These are phyloP conservation scores for Auricularia heimuer DNA, from an alignment of 768 basidiomycete genomes.

Conservation along the genomic window DNA sequence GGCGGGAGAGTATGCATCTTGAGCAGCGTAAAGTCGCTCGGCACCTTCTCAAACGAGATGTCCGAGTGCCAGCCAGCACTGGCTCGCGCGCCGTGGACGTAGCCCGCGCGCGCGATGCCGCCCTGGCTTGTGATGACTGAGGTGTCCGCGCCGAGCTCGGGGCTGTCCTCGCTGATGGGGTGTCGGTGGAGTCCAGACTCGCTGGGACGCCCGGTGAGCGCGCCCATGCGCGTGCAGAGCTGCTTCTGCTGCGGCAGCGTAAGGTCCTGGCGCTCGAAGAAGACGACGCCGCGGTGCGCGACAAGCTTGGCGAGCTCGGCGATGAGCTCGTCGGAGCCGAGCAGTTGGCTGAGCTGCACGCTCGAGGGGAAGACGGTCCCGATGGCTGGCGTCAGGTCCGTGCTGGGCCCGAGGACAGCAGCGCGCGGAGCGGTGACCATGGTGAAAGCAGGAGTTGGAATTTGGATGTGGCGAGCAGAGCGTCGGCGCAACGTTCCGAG, in stretches of 20 bases:
- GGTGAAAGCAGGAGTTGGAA: background rate
- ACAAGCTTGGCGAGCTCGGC: conserved; percentile 42
- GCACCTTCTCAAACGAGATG: conserved; percentile 51
- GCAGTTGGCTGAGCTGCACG: conserved; percentile 37
- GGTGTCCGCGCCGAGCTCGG: conserved; percentile 44
- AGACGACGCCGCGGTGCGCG: conserved; percentile 46
- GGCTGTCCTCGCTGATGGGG: conserved; percentile 40
- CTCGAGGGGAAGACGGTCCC: conserved; percentile 42
- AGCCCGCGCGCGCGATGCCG: conserved; percentile 30
- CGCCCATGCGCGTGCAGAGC: conserved; percentile 39
- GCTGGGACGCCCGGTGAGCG: conserved; percentile 15
- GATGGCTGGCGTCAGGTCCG: conserved; percentile 39
- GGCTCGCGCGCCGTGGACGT: conserved; percentile 25
- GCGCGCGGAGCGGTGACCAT: background rate
- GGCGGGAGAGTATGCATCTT: conserved; percentile 24
- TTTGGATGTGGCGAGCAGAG: too few species aligned
- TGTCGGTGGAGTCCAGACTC: conserved; percentile 46
- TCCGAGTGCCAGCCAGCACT: conserved; percentile 43
- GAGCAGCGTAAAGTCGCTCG: conserved; percentile 47
- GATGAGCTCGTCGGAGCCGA: conserved; percentile 43
- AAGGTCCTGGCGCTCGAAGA: conserved; percentile 49
- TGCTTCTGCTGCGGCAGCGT: conserved; percentile 39
- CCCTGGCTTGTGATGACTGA: conserved; percentile 39
- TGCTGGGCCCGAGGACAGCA: background rate
- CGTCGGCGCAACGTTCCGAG: too few species aligned